A percentile compares a stretch with the other conserved stretches of the same genome.
These are phyloP conservation scores for Falciphora oryzae DNA, from an alignment of 2,329 filamentous ascomycete genomes.

Conservation along the genomic window DNA sequence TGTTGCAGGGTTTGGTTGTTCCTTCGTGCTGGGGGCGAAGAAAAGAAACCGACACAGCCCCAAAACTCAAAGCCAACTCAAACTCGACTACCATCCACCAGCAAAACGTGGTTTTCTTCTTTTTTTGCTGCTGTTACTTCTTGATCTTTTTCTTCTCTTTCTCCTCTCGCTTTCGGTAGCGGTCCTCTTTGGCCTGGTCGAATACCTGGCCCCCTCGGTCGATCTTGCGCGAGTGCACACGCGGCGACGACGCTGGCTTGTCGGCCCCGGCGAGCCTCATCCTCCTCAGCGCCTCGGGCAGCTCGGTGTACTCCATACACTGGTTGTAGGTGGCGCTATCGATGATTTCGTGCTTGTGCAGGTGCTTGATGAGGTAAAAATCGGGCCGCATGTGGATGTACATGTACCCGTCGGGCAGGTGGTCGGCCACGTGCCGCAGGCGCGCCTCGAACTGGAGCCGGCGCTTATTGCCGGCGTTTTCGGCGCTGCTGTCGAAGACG, in stretches of 20 bases:
- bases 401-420: constrained; percentile 29
- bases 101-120: not conserved
- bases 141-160: not conserved
- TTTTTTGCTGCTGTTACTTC: constrained; percentile 2
- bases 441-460: constrained; percentile 29
- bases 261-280: not conserved
- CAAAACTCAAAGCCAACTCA: not conserved
- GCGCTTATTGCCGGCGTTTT: not conserved
- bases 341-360: constrained; percentile 26
- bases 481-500: constrained; percentile 23
- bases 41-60: not conserved
- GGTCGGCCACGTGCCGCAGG: constrained; percentile 44
- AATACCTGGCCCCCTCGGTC: not conserved
- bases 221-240: not conserved
- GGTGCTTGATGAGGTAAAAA: constrained; percentile 33
- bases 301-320: constrained; percentile 9
- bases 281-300: not conserved
- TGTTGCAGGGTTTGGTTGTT: constrained; percentile 1
- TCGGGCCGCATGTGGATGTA: constrained; percentile 30
- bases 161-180: not conserved
- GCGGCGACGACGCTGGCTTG: constrained; percentile 1
- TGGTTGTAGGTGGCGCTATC: constrained; percentile 15
- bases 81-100: not conserved
- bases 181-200: constrained; percentile 11
- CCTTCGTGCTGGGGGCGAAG: not conserved